These are phyloP conservation scores for Diaporthe citrichinensis DNA, from an alignment of 2,329 filamentous ascomycete species.

Conservation along the genomic window DNA sequence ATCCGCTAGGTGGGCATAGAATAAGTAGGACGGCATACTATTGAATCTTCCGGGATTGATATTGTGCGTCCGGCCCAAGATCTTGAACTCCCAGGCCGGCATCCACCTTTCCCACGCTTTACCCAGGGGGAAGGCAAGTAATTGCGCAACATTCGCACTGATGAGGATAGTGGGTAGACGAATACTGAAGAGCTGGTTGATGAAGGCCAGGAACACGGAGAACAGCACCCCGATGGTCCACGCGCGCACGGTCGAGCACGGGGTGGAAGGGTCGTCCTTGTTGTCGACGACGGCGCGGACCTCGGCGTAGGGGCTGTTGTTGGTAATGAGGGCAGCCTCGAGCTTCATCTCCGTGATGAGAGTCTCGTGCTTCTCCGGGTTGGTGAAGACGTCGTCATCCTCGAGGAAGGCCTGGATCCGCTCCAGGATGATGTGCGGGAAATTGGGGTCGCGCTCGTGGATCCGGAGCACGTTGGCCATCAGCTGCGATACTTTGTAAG, in stretches of 20 bases:
- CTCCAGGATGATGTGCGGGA: conserved; percentile 57
- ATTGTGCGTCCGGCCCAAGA: conserved; percentile 62
- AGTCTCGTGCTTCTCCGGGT: conserved; percentile 62
- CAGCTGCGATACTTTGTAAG: background rate
- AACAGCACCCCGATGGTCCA: conserved; percentile 69
- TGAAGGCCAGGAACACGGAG: conserved; percentile 62
- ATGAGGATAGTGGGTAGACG: conserved; percentile 69
- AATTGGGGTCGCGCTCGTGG: conserved; percentile 63
- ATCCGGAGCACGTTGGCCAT: conserved; percentile 45
- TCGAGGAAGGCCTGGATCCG: conserved; percentile 59
- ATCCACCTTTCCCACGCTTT: conserved; percentile 64
- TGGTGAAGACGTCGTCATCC: conserved; percentile 59
- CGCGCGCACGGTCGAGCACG: conserved; percentile 68
- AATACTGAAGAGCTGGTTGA: conserved; percentile 72
- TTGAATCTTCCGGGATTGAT: conserved; percentile 71
- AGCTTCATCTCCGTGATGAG: conserved; percentile 69
- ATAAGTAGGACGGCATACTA: conserved; percentile 40
- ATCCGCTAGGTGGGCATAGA: rapidly evolving
- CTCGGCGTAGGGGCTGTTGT: conserved; percentile 71
- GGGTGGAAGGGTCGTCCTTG: conserved; percentile 64
- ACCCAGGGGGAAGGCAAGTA: conserved; percentile 69
- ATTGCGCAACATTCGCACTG: conserved; percentile 68
- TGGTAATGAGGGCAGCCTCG: conserved; percentile 67
- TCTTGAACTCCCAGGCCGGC: conserved; percentile 64
- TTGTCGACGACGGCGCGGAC: conserved; percentile 70